Evolutionary conservation across 139 green algal species (phyloP).

Genomic region (Volvox reticuliferus): DNA sequence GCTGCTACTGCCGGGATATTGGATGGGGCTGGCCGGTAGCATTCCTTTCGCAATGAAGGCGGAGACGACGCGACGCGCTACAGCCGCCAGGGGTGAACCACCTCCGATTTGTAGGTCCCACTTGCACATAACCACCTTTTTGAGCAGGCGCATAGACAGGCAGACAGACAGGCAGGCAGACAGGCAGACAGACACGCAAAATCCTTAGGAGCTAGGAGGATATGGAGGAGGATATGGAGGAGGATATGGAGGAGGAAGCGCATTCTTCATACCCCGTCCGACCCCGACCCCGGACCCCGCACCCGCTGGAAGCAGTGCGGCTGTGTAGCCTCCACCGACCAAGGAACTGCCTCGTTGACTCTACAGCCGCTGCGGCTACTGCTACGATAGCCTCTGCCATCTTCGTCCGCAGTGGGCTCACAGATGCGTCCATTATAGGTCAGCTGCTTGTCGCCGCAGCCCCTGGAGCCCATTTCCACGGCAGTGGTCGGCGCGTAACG

Average conservation of each 20-base stretch:
- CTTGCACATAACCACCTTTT: constrained; percentile 13
- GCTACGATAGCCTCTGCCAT: neutral
- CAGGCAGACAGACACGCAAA: neutral
- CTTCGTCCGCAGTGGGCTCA: too few species aligned
- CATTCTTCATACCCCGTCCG: too few species aligned
- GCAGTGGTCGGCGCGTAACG: constrained; percentile 8
- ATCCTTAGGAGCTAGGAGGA: neutral
- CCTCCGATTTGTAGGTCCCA: neutral
- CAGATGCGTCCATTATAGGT: neutral
- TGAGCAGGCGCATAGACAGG: neutral
- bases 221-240: neutral
- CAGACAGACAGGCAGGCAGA: neutral
- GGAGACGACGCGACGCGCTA: neutral
- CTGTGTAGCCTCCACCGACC: neutral
- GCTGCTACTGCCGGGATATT: neutral
- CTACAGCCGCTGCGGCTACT: neutral
- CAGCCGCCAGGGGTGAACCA: neutral
- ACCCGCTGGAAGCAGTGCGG: constrained; percentile 32
- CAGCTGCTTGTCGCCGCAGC: neutral
- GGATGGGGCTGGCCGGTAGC: neutral
- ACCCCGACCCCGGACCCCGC: neutral
- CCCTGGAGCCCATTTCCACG: neutral
- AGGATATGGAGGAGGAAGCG: neutral
- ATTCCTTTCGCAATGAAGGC: neutral
- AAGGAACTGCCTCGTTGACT: neutral